Evolutionary conservation across 345 rosid species (phyloP).

Genomic region (Zanthoxylum bungeanum): DNA sequence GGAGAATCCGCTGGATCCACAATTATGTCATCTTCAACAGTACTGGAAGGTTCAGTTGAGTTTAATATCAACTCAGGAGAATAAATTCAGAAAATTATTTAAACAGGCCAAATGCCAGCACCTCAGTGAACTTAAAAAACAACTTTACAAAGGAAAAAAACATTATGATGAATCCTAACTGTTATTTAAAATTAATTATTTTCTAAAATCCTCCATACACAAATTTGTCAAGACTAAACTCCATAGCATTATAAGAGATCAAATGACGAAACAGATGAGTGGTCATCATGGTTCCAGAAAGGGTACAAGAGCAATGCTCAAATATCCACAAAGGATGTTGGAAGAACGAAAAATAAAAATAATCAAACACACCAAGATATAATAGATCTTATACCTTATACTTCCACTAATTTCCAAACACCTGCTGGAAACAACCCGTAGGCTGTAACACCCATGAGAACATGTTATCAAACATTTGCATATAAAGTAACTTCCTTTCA

Average conservation of each 20-base stretch:
- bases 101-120: not conserved
- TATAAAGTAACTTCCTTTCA: not conserved
- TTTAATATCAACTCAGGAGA: not conserved
- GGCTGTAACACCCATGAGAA: not conserved
- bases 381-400: not conserved
- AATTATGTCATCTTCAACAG: slow-evolving; percentile 87
- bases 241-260: not conserved
- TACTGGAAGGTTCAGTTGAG: slow-evolving; percentile 33
- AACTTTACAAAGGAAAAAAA: not conserved
- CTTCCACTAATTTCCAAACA: not conserved
- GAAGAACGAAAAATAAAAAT: not conserved
- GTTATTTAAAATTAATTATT: not conserved
- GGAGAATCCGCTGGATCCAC: slow-evolving; percentile 76
- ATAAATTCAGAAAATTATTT: not conserved
- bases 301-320: not conserved
- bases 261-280: not conserved
- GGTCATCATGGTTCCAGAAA: not conserved
- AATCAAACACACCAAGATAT: not conserved
- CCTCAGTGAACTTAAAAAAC: not conserved
- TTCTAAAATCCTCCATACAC: not conserved
- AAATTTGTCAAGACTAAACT: not conserved
- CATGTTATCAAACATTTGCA: not conserved
- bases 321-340: not conserved
- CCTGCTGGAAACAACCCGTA: not conserved
- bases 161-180: too few relatives aligned